Conservation (phyloP, 805 yeast genomes). For the Wickerhamomyces queroliae region DNA sequence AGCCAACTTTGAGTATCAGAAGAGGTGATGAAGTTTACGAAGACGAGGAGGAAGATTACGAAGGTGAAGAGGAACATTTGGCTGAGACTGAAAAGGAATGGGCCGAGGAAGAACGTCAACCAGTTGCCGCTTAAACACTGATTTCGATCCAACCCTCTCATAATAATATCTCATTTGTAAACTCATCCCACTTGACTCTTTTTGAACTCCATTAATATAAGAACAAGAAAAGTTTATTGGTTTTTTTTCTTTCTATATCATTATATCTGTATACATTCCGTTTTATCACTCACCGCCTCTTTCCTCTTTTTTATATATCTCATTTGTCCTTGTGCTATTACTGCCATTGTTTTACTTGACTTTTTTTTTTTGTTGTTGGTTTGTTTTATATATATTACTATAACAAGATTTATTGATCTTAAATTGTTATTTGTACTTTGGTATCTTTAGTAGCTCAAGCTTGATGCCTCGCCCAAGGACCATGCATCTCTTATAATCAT, state of each 20-base stretch:
- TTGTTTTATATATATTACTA: too few relatives aligned
- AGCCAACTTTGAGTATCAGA: slow-evolving; percentile 70
- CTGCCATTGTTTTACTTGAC: not conserved
- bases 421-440: slow-evolving; percentile 1
- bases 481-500: slow-evolving; percentile 10
- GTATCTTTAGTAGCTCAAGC: slow-evolving; percentile 16
- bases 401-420: not conserved
- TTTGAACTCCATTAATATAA: not conserved
- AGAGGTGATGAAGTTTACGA: slow-evolving; percentile 52
- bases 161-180: not conserved
- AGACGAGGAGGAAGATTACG: slow-evolving; percentile 41
- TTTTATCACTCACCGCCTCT: too few relatives aligned
- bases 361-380: not conserved
- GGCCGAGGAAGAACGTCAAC: slow-evolving; percentile 33
- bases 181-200: not conserved
- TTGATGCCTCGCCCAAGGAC: slow-evolving; percentile 13
- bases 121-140: slow-evolving; percentile 18
- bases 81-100: slow-evolving; percentile 49
- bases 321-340: not conserved
- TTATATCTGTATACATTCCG: too few relatives aligned
- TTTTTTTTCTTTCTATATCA: too few relatives aligned
- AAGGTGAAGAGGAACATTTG: slow-evolving; percentile 43
- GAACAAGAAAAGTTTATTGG: too few relatives aligned
- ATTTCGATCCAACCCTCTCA: not conserved
- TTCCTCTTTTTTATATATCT: too few relatives aligned